phyloP scores from a whole-genome alignment of 257 asterid species.

The Solanum virginianum region DNA sequence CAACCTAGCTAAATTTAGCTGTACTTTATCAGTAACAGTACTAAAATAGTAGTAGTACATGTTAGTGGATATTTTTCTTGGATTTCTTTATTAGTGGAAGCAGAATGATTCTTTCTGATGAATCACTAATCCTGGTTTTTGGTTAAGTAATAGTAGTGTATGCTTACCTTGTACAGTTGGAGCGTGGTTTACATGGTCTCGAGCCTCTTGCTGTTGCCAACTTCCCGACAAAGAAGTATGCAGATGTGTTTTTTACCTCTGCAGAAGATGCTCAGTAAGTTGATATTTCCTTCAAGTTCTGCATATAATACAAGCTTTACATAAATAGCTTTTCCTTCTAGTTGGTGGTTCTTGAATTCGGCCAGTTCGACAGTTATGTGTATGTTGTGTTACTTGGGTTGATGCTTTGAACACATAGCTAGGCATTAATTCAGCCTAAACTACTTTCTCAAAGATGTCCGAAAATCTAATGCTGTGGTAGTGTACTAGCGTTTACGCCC shows the following conservation, averaged over 20 bases:
- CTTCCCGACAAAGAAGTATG: slow-evolving; percentile 52
- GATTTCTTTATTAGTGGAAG: background rate
- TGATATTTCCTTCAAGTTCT: background rate
- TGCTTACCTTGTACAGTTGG: slow-evolving; percentile 36
- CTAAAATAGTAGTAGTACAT: background rate
- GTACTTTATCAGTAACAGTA: background rate
- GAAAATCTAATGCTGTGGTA: background rate
- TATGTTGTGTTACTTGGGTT: background rate
- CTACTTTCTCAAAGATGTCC: background rate
- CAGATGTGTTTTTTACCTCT: slow-evolving; percentile 44
- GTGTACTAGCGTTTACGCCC: background rate
- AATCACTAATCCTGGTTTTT: background rate
- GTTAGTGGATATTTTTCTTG: background rate
- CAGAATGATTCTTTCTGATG: background rate
- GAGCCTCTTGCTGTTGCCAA: slow-evolving; percentile 65
- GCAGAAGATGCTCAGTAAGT: slow-evolving; percentile 72
- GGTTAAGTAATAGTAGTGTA: background rate
- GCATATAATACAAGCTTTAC: background rate
- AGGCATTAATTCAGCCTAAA: background rate
- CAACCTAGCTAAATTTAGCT: background rate
- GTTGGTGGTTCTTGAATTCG: background rate
- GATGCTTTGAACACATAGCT: background rate
- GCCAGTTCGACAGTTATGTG: background rate
- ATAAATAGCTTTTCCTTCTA: background rate
- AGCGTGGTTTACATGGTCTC: slow-evolving; percentile 67